Evolutionary conservation across 2,329 filamentous ascomycete genomes (phyloP), one percentile per base, ranked within the genome.

Genomic region (Ophiocordyceps polyrhachis-furcata): DNA sequence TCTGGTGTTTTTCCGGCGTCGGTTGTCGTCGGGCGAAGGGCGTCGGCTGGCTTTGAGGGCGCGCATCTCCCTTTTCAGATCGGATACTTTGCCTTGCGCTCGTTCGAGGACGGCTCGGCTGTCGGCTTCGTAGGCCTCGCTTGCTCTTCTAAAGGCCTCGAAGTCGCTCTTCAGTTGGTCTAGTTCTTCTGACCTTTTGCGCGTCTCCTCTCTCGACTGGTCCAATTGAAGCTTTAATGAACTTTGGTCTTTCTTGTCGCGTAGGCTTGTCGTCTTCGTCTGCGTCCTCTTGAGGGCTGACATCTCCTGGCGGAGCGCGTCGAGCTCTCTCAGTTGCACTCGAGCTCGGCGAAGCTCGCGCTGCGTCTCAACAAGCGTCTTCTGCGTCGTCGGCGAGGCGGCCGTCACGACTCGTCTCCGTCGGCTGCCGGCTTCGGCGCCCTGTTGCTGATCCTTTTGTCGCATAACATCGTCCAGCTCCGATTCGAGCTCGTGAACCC

Each of bases 401-500:
- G 61, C 58, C 17, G 60, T 56, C 31, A 60, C 56, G 31, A 63
- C 59, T 20, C 61, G 59, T 38, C 59, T 61, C 20, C 57, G 60
- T 15, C 56, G 57, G n/a, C 49, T 52, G 14, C 56, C 57, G 12
- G 53, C 51, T 35, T 56, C 57, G 13, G 50, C 51, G 17, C 56
- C 57, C 2, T 62, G 58, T 28, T 28, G 25, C 25, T 28, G 25
- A 29, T 63, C 61, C 21, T 58, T 58, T 9, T 60, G 63, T 35
- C 51, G 56, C 47, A 60, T 52, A 19, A 62, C 51, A 2, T 66
- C 65, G 47, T 65, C 69, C 15, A 71, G 60, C 50, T 70, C 58
- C 4, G 60, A 59, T 47, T 77, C 73, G 45, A 81, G 62, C 49
- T 79, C 72, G 48, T 74, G 69, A 9, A 79, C 73, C 45, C 73